A percentile compares a stretch with the other conserved stretches of the same genome.
phyloP scores from a whole-genome alignment of 768 basidiomycete genomes.

The Phlegmacium glaucopus region DNA sequence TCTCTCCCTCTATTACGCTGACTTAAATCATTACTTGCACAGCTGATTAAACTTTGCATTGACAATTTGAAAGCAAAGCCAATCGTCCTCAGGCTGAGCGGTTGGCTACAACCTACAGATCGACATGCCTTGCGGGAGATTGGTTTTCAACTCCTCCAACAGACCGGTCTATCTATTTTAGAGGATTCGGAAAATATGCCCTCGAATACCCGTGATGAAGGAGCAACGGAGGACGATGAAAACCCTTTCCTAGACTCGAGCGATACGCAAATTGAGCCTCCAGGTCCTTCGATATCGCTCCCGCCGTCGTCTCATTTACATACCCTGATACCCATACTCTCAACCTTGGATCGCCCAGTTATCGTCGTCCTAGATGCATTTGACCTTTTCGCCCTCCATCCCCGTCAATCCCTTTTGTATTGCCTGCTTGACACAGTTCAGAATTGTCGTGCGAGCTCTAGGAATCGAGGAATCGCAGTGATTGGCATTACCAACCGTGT shows the following conservation, averaged over 20 bases:
- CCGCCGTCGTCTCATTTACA: conserved; percentile 72
- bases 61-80: conserved; percentile 43
- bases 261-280: conserved; percentile 4
- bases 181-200: conserved; percentile 35
- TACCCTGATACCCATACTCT: conserved; percentile 69
- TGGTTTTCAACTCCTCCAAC: conserved; percentile 74
- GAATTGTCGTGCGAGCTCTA: conserved; percentile 61
- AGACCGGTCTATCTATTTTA: conserved; percentile 64
- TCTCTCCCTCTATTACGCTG: not conserved
- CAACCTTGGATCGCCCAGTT: conserved; percentile 76
- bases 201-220: conserved; percentile 13
- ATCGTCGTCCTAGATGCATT: conserved; percentile 88
- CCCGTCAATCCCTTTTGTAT: conserved; percentile 90
- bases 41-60: conserved; percentile 66
- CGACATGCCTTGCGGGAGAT: conserved; percentile 91
- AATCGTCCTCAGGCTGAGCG: conserved; percentile 79
- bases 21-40: conserved; percentile 38
- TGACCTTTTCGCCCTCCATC: conserved; percentile 89
- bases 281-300: conserved; percentile 32
- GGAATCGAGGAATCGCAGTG: conserved; percentile 72
- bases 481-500: conserved; percentile 85
- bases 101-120: conserved; percentile 83
- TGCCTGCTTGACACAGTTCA: conserved; percentile 95
- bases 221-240: conserved; percentile 32
- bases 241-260: conserved; percentile 48